A percentile compares a stretch with the other conserved stretches of the same genome.
Conservation (phyloP, 2,329 filamentous ascomycete species). For the Fusarium clavum region DNA sequence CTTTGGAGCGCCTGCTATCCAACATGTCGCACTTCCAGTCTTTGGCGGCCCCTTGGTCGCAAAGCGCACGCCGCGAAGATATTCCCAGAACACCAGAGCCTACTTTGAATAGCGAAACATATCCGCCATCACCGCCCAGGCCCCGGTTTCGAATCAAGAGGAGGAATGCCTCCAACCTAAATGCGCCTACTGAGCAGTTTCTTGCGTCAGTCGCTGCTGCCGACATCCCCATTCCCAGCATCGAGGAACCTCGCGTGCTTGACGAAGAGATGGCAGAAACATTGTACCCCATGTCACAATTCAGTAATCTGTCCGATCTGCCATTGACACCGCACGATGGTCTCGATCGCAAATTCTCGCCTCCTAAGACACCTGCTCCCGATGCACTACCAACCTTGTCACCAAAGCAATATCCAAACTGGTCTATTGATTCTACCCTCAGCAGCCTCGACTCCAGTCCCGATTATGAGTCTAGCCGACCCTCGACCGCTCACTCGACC, state of each 20-base stretch:
- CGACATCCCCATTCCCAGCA: conserved; percentile 73
- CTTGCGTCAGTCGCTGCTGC: conserved; percentile 74
- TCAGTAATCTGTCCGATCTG: conserved; percentile 51
- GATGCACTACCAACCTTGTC: conserved; percentile 58
- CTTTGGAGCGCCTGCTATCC: conserved; percentile 25
- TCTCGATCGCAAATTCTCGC: conserved; percentile 60
- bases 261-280: conserved; percentile 59
- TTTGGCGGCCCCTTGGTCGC: conserved; percentile 58
- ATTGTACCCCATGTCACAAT: conserved; percentile 50
- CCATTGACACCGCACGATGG: conserved; percentile 48
- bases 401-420: conserved; percentile 65
- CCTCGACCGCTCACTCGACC: conserved; percentile 69
- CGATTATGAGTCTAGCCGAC: conserved; percentile 69
- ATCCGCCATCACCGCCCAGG: conserved; percentile 62
- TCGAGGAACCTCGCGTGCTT: conserved; percentile 65
- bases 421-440: conserved; percentile 67
- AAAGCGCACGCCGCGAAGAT: conserved; percentile 55
- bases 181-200: conserved; percentile 72
- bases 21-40: conserved; percentile 61
- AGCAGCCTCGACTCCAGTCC: conserved; percentile 69
- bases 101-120: conserved; percentile 49
- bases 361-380: conserved; percentile 70
- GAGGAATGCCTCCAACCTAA: conserved; percentile 63
- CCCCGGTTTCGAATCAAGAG: conserved; percentile 67
- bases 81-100: conserved; percentile 67